Conservation (phyloP, 257 asterid species). For the Solanum chmielewskii region DNA sequence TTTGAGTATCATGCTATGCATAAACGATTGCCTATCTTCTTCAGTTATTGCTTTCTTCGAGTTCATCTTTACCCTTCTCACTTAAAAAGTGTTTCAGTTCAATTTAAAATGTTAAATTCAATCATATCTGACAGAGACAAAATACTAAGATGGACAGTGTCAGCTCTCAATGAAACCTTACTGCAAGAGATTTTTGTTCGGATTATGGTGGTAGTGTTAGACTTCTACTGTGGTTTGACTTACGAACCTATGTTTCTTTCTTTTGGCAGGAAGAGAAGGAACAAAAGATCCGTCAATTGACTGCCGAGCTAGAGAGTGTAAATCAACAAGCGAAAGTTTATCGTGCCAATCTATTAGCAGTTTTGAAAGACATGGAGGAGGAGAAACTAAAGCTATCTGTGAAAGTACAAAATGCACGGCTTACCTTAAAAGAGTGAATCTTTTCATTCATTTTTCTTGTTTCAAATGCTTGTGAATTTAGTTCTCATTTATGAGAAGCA, state of each 20-base stretch:
- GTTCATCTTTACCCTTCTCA: not conserved
- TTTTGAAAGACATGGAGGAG: slow-evolving; percentile 81
- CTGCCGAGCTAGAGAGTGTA: slow-evolving; percentile 35
- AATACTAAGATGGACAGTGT: not conserved
- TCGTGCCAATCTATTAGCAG: slow-evolving; percentile 65
- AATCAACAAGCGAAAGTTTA: slow-evolving; percentile 63
- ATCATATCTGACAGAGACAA: not conserved
- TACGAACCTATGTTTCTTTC: not conserved
- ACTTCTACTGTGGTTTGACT: not conserved
- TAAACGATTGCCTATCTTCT: not conserved
- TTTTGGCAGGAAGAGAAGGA: slow-evolving; percentile 73
- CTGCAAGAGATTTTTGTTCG: not conserved
- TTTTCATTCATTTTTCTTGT: not conserved
- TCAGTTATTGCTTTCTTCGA: not conserved
- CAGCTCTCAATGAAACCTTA: not conserved
- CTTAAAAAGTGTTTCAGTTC: not conserved
- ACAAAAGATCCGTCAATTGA: slow-evolving; percentile 51
- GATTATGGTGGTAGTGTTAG: not conserved
- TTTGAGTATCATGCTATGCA: not conserved
- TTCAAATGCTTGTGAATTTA: not conserved
- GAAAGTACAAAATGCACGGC: slow-evolving; percentile 88
- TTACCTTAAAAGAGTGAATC: slow-evolving; percentile 58
- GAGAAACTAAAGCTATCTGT: slow-evolving; percentile 85
- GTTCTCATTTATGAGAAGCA: not conserved
- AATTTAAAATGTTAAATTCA: not conserved